Evolutionary conservation across 805 yeast species (phyloP).

Genomic region (Cyberlindnera euphorbiae): DNA sequence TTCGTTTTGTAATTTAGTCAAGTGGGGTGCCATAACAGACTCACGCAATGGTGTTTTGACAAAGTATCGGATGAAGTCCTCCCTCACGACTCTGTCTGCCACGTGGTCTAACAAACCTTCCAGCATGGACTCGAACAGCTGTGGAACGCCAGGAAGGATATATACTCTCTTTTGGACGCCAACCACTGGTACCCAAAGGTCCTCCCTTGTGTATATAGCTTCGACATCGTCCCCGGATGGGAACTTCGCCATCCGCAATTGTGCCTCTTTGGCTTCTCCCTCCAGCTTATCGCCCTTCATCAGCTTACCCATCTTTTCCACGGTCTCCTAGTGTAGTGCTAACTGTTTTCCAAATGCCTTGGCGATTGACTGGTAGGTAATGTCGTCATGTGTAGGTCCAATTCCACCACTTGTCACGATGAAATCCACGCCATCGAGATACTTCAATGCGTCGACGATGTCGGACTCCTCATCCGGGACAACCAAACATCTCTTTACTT

Average conservation of each 20-base stretch:
- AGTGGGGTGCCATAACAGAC: conserved; percentile 61
- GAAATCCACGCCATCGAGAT: conserved; percentile 55
- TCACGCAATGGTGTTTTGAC: conserved; percentile 62
- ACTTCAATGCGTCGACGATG: conserved; percentile 47
- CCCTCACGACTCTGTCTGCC: conserved; percentile 28
- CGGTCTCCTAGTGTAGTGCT: conserved; percentile 51
- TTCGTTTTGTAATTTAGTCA: conserved; percentile 46
- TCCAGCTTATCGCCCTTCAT: conserved; percentile 34
- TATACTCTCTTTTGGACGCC: conserved; percentile 59
- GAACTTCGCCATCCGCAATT: conserved; percentile 73
- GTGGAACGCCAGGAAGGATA: conserved; percentile 83
- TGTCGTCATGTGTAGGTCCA: conserved; percentile 90
- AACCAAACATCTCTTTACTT: conserved; percentile 59
- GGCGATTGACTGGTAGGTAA: conserved; percentile 75
- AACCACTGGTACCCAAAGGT: conserved; percentile 83
- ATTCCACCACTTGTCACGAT: conserved; percentile 44
- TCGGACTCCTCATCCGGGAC: conserved; percentile 75
- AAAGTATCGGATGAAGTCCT: conserved; percentile 41
- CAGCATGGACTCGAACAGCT: conserved; percentile 55
- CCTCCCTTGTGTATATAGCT: conserved; percentile 43
- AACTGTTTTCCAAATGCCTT: conserved; percentile 51
- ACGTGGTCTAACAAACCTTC: conserved; percentile 38
- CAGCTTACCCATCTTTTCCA: conserved; percentile 51
- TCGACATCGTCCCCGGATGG: conserved; percentile 45
- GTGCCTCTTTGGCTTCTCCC: conserved; percentile 50